These are phyloP conservation scores for Cicer judaicum DNA, from an alignment of 306 rosid species.

Conservation along the genomic window DNA sequence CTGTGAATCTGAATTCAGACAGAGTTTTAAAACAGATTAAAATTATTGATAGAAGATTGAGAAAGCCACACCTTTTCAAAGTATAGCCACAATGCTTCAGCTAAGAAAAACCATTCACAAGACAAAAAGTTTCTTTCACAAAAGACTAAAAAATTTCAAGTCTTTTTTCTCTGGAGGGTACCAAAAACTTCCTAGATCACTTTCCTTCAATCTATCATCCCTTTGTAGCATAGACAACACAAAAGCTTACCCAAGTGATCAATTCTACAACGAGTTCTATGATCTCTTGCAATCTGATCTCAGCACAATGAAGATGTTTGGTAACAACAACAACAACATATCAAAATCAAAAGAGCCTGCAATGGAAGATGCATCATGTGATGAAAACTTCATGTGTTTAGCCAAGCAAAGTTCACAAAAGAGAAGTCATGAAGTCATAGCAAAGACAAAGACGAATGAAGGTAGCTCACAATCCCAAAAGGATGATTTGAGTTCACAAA, in stretches of 20 bases:
- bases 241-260: constrained; percentile 52
- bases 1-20: constrained; percentile 42
- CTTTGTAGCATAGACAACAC: constrained; percentile 54
- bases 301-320: constrained; percentile 46
- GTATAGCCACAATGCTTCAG: constrained; percentile 62
- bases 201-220: constrained; percentile 57
- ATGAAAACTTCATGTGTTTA: constrained; percentile 44
- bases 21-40: constrained; percentile 40
- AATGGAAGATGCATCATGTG: constrained; percentile 48
- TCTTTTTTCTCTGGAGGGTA: constrained; percentile 64
- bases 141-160: constrained; percentile 59
- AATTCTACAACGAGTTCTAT: constrained; percentile 64
- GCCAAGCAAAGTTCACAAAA: constrained; percentile 48
- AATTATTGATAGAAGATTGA: constrained; percentile 46
- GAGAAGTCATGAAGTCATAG: constrained; percentile 46
- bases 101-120: constrained; percentile 60
- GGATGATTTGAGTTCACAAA: constrained; percentile 47
- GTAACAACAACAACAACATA: constrained; percentile 26
- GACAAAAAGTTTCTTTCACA: constrained; percentile 57
- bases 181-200: constrained; percentile 68
- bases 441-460: constrained; percentile 54
- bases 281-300: constrained; percentile 75
- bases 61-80: constrained; percentile 40
- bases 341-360: constrained; percentile 44
- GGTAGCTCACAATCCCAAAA: constrained; percentile 37